These are phyloP conservation scores for Globisporangium ultimum DNA, from an alignment of 352 stramenopile genomes.

Conservation along the genomic window DNA sequence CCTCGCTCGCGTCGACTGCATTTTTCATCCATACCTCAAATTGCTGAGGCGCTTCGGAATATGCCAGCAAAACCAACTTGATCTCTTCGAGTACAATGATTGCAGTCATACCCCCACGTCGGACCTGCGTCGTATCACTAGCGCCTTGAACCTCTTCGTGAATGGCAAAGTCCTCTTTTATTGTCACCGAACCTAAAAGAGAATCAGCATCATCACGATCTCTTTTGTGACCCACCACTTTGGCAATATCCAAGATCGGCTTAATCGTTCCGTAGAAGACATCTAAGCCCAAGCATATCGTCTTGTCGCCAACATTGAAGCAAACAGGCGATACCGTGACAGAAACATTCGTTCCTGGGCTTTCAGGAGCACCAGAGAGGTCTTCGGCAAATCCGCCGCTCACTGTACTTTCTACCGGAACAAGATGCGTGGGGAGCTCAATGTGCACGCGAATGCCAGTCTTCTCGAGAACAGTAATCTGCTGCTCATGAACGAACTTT, in stretches of 20 bases:
- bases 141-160: not conserved
- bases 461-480: slow-evolving; percentile 15
- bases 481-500: slow-evolving; percentile 15
- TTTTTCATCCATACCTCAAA: slow-evolving; percentile 59
- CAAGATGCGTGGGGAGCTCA: slow-evolving; percentile 3
- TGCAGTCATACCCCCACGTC: slow-evolving; percentile 10
- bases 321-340: slow-evolving; percentile 11
- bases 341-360: not conserved
- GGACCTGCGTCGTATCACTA: too few relatives aligned
- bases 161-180: slow-evolving; percentile 3
- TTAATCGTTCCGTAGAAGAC: slow-evolving; percentile 18
- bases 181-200: slow-evolving; percentile 8
- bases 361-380: not conserved
- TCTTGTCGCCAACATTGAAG: slow-evolving; percentile 21
- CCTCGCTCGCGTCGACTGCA: slow-evolving; percentile 16
- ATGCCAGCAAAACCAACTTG: slow-evolving; percentile 43
- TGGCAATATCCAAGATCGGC: slow-evolving; percentile 16
- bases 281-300: slow-evolving; percentile 11
- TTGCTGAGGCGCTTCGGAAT: slow-evolving; percentile 36
- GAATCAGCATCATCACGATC: slow-evolving; percentile 12
- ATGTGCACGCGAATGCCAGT: slow-evolving; percentile 5
- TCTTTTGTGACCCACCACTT: slow-evolving; percentile 3
- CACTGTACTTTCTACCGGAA: not conserved
- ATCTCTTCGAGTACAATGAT: slow-evolving; percentile 40
- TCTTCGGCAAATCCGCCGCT: not conserved